phyloP scores from a whole-genome alignment of 202 grass and related monocot genomes.

The Hordeum pubiflorum region DNA sequence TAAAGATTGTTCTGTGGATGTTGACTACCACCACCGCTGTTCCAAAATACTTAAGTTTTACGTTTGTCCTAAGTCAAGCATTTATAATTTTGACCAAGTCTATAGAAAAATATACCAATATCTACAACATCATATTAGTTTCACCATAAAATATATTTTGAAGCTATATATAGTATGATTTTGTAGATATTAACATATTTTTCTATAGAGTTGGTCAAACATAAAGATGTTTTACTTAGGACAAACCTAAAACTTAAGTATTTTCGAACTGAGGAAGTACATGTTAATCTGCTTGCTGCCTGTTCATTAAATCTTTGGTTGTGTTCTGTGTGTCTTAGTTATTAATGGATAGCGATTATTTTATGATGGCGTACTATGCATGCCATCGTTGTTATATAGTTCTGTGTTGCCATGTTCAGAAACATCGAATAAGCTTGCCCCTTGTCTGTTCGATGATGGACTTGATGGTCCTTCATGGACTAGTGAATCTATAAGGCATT shows the following conservation, averaged over 20 bases:
- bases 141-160: no score
- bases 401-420: background rate
- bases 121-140: no score
- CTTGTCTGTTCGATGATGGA: background rate
- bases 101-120: no score
- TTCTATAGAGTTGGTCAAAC: no score
- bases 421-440: background rate
- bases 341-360: background rate
- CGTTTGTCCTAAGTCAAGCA: no score
- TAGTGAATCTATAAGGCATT: background rate
- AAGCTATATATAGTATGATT: no score
- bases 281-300: background rate
- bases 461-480: background rate
- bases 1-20: constrained; percentile 6
- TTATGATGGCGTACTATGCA: background rate
- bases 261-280: background rate
- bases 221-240: no score
- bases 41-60: no score
- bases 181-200: no score
- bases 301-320: background rate
- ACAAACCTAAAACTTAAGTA: no score
- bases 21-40: background rate
- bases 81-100: no score
- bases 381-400: constrained; percentile 10
- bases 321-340: background rate